Conservation (phyloP, 352 stramenopile genomes). For the Globisporangium barbulae region DNA sequence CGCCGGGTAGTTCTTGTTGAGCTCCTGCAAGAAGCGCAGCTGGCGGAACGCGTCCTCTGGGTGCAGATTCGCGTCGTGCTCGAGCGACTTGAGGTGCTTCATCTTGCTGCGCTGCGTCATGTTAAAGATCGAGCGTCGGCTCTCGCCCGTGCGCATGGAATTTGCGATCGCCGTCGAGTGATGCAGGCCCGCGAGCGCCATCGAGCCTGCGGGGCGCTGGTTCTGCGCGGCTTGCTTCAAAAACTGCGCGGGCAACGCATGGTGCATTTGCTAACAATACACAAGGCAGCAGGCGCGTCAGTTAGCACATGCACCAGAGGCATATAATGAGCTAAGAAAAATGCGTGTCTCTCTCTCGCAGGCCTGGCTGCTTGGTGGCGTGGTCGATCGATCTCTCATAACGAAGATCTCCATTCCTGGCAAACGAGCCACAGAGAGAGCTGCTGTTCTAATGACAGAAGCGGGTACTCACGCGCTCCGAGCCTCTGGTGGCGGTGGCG, state of each 20-base stretch:
- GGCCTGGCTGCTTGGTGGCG: background rate
- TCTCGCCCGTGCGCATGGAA: slow-evolving; percentile 6
- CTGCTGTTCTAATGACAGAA: no score
- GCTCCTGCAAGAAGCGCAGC: slow-evolving; percentile 80
- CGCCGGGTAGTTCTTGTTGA: slow-evolving; percentile 84
- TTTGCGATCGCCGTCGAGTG: background rate
- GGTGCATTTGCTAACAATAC: slow-evolving; percentile 10
- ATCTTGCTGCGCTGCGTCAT: slow-evolving; percentile 73
- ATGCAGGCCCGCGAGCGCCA: background rate
- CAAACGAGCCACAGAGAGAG: background rate
- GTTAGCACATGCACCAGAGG: background rate
- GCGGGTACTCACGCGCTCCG: slow-evolving; percentile 3
- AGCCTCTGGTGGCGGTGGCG: slow-evolving; percentile 17
- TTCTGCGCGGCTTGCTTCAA: slow-evolving; percentile 1
- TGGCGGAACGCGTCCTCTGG: slow-evolving; percentile 75
- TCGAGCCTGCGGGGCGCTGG: background rate
- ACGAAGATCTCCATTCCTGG: background rate
- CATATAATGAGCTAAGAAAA: background rate
- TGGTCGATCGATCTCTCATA: no score
- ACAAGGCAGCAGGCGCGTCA: background rate
- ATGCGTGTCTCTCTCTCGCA: background rate
- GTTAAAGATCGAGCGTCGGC: slow-evolving; percentile 73
- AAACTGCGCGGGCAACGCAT: slow-evolving; percentile 12
- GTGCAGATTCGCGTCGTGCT: slow-evolving; percentile 75
- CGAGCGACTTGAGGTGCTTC: slow-evolving; percentile 81